phyloP scores from a whole-genome alignment of 2,329 filamentous ascomycete species.

The Aspergillus aculeatus region DNA sequence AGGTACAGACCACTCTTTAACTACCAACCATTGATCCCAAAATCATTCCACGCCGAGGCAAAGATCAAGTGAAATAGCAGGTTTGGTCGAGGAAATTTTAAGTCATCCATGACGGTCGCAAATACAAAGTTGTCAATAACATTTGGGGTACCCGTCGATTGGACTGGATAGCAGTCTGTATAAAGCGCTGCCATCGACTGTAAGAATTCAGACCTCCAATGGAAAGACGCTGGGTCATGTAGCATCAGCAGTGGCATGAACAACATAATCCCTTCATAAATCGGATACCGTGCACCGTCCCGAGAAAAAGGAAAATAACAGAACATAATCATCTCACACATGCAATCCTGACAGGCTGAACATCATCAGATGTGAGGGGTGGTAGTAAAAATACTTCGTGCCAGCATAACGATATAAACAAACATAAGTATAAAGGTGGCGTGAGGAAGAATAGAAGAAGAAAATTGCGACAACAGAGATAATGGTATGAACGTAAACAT shows the following conservation, averaged over 20 bases:
- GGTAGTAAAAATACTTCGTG: conserved; percentile 22
- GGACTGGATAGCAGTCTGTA: conserved; percentile 4
- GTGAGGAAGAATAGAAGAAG: conserved; percentile 9
- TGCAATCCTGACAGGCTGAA: conserved; percentile 22
- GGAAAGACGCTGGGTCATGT: conserved; percentile 3
- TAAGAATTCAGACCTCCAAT: not conserved
- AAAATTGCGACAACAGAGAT: conserved; percentile 19
- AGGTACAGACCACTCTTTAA: not conserved
- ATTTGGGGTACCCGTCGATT: conserved; percentile 4
- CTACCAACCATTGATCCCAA: not conserved
- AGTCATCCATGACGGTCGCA: not conserved
- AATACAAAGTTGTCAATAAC: conserved; percentile 5
- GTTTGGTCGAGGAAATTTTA: not conserved
- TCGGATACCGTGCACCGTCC: conserved; percentile 15
- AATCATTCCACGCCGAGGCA: not conserved
- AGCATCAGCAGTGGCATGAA: conserved; percentile 16
- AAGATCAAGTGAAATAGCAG: no score
- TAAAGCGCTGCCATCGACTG: not conserved
- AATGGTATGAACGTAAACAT: conserved; percentile 16
- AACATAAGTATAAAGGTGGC: conserved; percentile 22
- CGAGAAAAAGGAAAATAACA: conserved; percentile 13
- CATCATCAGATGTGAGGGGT: conserved; percentile 19
- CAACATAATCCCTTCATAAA: conserved; percentile 14
- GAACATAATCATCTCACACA: conserved; percentile 28
- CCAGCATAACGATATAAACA: conserved; percentile 32